Percentiles rank a stretch among this genome's conserved stretches.
phyloP scores from a whole-genome alignment of 331 rosid species.

The Ulmus americana region DNA sequence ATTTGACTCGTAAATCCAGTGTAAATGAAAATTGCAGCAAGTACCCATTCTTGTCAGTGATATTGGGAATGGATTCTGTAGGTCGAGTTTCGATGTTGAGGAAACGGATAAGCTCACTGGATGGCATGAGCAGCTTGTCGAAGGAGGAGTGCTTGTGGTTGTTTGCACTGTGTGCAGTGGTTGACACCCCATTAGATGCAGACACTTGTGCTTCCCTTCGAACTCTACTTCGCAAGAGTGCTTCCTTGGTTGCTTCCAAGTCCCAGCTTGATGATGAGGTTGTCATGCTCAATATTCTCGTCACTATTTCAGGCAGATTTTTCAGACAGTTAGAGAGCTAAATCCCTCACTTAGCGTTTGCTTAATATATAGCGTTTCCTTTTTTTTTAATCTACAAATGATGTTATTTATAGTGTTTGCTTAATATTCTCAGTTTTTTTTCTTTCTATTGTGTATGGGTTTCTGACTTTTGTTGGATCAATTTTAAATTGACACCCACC shows the following conservation, averaged over 20 bases:
- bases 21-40: constrained; percentile 30
- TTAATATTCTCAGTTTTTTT: no score
- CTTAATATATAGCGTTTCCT: no score
- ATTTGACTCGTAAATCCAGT: constrained; percentile 19
- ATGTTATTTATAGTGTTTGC: no score
- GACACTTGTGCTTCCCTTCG: constrained; percentile 63
- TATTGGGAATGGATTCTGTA: constrained; percentile 51
- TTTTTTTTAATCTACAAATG: no score
- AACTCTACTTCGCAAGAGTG: constrained; percentile 76
- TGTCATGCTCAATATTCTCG: constrained; percentile 66
- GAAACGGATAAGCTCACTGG: constrained; percentile 46
- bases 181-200: constrained; percentile 67
- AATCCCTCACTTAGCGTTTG: neutral
- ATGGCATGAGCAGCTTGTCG: constrained; percentile 28
- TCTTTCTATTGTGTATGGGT: no score
- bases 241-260: constrained; percentile 60
- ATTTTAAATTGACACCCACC: no score
- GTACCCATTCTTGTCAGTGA: constrained; percentile 47
- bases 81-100: constrained; percentile 47
- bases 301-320: constrained; percentile 64
- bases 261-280: constrained; percentile 54
- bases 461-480: no score
- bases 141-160: constrained; percentile 69
- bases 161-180: constrained; percentile 67
- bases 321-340: constrained; percentile 68